Percentiles rank a stretch among this genome's conserved stretches.
These are phyloP conservation scores for Copromyces sp. DNA, from an alignment of 495 filamentous ascomycete genomes.

Conservation along the genomic window DNA sequence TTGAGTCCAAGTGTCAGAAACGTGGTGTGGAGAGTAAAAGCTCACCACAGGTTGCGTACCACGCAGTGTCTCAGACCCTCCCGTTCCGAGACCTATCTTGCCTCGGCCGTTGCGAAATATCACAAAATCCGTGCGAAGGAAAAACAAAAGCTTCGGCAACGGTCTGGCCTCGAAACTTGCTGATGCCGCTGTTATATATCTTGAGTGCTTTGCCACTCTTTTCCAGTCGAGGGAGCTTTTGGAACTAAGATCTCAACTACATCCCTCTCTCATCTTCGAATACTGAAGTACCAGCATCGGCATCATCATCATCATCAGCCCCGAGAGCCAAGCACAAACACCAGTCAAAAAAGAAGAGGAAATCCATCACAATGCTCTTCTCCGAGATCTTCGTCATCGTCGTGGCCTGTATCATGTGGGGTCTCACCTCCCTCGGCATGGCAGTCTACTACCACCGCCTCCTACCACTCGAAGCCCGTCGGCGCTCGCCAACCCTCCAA, in stretches of 20 bases:
- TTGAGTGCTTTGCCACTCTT: neutral
- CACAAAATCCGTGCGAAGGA: neutral
- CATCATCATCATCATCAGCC: neutral
- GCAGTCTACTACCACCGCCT: conserved; percentile 6
- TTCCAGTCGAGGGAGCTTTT: neutral
- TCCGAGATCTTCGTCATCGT: neutral
- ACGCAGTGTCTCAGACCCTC: neutral
- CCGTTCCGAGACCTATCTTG: neutral
- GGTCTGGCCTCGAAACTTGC: neutral
- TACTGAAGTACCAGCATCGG: neutral
- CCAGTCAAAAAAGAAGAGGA: neutral
- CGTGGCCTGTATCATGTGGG: conserved; percentile 3
- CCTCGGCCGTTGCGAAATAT: neutral
- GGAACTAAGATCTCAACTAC: neutral
- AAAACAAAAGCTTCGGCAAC: neutral
- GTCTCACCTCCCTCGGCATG: conserved; percentile 5
- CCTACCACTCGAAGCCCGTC: conserved; percentile 1
- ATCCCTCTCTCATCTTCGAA: neutral
- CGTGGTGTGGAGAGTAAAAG: neutral
- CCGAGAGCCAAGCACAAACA: neutral
- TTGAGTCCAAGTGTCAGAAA: neutral
- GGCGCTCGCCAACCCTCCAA: conserved; percentile 3
- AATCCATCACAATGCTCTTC: neutral
- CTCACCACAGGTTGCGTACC: neutral
- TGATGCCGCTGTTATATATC: neutral